Evolutionary conservation across 306 rosid species (phyloP).

Genomic region (Fragaria iinumae): DNA sequence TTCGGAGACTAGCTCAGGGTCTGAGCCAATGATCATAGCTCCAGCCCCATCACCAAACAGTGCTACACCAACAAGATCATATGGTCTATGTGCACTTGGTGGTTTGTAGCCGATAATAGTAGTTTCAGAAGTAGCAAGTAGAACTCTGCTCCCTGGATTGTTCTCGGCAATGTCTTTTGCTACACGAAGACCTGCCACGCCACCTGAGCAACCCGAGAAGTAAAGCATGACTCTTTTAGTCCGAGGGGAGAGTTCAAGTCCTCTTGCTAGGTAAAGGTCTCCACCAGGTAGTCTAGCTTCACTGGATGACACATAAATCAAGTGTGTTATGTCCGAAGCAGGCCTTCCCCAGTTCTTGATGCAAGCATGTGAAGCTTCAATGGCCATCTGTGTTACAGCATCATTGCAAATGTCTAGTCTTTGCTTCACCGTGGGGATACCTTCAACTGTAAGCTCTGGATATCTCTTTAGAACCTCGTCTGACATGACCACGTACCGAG

Average conservation of each 20-base stretch:
- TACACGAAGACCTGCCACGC: slow-evolving; percentile 82
- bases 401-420: slow-evolving; percentile 77
- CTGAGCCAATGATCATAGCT: slow-evolving; percentile 74
- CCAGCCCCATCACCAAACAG: slow-evolving; percentile 93
- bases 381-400: slow-evolving; percentile 90
- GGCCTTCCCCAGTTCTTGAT: slow-evolving; percentile 78
- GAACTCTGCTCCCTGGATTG: slow-evolving; percentile 79
- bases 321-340: slow-evolving; percentile 70
- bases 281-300: slow-evolving; percentile 93
- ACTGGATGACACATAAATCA: slow-evolving; percentile 88
- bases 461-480: slow-evolving; percentile 70
- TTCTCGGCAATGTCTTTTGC: slow-evolving; percentile 92
- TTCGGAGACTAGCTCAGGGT: slow-evolving; percentile 47
- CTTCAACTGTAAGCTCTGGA: slow-evolving; percentile 72
- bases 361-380: slow-evolving; percentile 79
- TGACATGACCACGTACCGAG: slow-evolving; percentile 92
- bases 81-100: slow-evolving; percentile 71
- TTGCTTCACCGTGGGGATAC: slow-evolving; percentile 67
- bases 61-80: slow-evolving; percentile 91
- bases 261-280: slow-evolving; percentile 70
- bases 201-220: slow-evolving; percentile 86
- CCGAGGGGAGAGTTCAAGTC: slow-evolving; percentile 65
- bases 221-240: slow-evolving; percentile 66
- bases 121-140: slow-evolving; percentile 83
- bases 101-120: slow-evolving; percentile 92